Base-by-base conservation (phyloP, 805 yeast genomes). In the Blastobotrys americana region DNA sequence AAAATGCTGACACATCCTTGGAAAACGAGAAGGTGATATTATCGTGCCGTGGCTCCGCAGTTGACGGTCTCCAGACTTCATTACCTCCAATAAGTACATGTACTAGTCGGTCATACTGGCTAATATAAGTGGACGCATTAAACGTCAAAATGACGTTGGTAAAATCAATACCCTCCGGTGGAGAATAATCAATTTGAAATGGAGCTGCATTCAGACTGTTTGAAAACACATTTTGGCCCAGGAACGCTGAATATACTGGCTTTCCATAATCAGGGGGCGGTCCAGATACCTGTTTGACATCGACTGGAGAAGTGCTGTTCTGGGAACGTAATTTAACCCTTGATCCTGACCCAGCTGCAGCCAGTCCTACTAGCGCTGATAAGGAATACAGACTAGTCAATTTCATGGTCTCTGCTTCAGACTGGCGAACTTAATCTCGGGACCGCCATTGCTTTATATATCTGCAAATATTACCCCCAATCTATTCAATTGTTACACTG, bases 41-140 rank as follows among this genome's bases (percentile, higher is more conserved):
- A 64, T 72, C 55, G 27, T 43, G 42, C 5, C 52, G 77, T 0
- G 95, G 95, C 61, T 86, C 95, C n/a, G 84, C 79, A 2, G 95
- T 87, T 2, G 90, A 80, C 1, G 86, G 77, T 64, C 95, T 74
- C 95, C 95, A 86, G 31, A 86, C 65, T 51, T 84, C 84, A 9
- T 72, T 68, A 27, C 80, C 84, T 20, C 60, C 67, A 10, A 66
- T 18, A 40, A 57, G 62, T 5, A 66, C 41, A 39, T 63, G 64
- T 6, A 59, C 67, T 42, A 67, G 52, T 19, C 71, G 55, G 48
- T 67, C 71, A 44, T 53, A 67, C 53, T 67, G 71, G 20, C 56
- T 47, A 25, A 68, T 69, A 23, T 41, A 52, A 15, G 59, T 56
- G 5, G 61, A 45, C 3, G 63, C 56, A 20, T 58, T 54, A 19